A percentile compares a stretch with the other conserved stretches of the same genome.
Conservation (phyloP, 257 asterid genomes). For the Ballota nigra region DNA sequence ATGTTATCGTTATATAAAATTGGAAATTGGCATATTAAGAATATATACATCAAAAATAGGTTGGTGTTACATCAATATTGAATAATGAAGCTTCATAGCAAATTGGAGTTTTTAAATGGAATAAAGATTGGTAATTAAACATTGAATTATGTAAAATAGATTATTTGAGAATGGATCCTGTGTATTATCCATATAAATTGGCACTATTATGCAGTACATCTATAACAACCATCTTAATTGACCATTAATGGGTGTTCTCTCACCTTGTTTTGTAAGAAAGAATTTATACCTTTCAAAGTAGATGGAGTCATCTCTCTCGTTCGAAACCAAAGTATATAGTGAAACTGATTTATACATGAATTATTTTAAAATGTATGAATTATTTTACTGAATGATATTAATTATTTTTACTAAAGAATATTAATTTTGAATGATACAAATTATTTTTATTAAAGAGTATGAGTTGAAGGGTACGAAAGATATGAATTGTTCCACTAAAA, state of each 20-base stretch:
- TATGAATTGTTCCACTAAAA: no score
- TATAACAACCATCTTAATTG: constrained; percentile 6
- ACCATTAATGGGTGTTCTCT: not conserved
- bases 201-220: not conserved
- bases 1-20: not conserved
- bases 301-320: no score
- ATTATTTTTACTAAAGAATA: no score
- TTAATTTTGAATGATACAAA: no score
- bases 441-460: no score
- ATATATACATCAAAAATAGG: not conserved
- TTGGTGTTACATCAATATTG: not conserved
- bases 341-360: no score
- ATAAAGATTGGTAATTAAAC: no score
- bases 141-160: not conserved
- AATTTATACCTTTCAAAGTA: not conserved
- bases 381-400: no score
- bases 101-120: not conserved
- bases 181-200: not conserved
- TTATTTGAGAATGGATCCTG: not conserved
- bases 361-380: no score
- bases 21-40: not conserved
- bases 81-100: not conserved
- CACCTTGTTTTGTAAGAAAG: not conserved
- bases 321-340: no score
- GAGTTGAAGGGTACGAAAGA: no score